Base-by-base conservation (phyloP, 768 basidiomycete genomes). In the Lactarius sanguifluus region DNA sequence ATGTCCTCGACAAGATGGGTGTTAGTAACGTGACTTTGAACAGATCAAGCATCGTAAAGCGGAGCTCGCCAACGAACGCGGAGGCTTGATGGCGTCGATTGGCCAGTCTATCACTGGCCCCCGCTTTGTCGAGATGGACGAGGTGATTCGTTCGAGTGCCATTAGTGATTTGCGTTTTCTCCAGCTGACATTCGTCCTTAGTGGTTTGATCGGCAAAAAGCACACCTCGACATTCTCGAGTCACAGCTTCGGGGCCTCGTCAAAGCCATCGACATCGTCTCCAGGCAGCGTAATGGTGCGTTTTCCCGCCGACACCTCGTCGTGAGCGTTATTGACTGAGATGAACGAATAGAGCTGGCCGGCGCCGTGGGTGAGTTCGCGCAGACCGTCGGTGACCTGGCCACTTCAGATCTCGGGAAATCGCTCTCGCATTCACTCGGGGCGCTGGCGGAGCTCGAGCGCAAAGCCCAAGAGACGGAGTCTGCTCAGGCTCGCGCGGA, bases 121-220 rank as follows among this genome's bases (percentile, higher is more conserved):
- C 15, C 84, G 91, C 63, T 96, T 94, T 75, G 82, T 91, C 73
- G 94, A 96, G 76, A 92, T 87, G 5, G 94, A 96, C 70, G 93
- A 95, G 77, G 92, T 90, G 70, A 59, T 52, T 34, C 23, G 80
- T 34, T 34, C 34, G 10, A 28, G 5, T 16, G 38, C 57, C 20
- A 30, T 13, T 20, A 10, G 2, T n/a, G 23, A 7, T 45, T 9
- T 25, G 16, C 6, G 16, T 50, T 7, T 2, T 55, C 45, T 25
- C 38, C n/a, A 13, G 7, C 36, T 61, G 43, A 62, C 18, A 25
- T 15, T 30, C 25, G 58, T 34, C n/a, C n/a, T 52, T 52, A 96
- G 87, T 98, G 94, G 94, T 98, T 97, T 71, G 94, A 97, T 72
- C 84, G 85, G 68, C 89, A 94, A 75, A 92, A 90, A 65, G 77